Evolutionary conservation across 78 protist species (phyloP), one percentile per base, ranked within the genome.

Genomic region (Dictyostelium purpureum): DNA sequence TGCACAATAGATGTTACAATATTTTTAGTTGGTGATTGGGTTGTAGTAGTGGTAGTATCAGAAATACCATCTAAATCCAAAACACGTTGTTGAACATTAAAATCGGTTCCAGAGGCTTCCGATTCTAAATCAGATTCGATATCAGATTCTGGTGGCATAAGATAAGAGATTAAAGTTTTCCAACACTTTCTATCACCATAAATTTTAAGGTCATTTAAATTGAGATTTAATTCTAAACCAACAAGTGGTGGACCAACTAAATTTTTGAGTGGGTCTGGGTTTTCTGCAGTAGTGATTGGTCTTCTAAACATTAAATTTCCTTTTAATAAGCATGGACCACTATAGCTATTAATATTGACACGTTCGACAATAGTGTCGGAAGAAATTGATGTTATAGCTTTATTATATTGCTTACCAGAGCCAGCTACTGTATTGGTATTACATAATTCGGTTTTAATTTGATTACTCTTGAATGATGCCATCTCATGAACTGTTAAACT

Each of bases 231-330:
- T 47, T 85, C 92, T 6, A 85, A 74, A 18, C 92, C 92, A 61
- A 85, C 73, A 7, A 85, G 71, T 4, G 92, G 92, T 6, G 80
- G 92, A 51, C 63, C 92, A 16, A 12, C 42, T 19, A 85, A 6
- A 21, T 47, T 24, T 3, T 11, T 6, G 0, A 85, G 75, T 24
- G 92, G 92, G 47, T 85, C 92, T 1, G 78, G 42, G 1, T 51
- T 33, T 7, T 31, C 67, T 12, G 45, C 51, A 45, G 21, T 45
- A 16, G 81, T 75, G 31, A 85, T 85, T 59, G 92, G 92, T 47
- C 77, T 85, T 56, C 92, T 70, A 24, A 85, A 59, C 40, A 85
- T 73, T 21, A 85, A 45, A 59, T 85, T 85, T 35, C 92, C 92
- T n/a, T 85, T 85, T 33, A 85, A 6, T 45, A 85, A 47, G 33